Base-by-base conservation (phyloP, 2,329 filamentous ascomycete genomes). In the Arachnomyces sp. region DNA sequence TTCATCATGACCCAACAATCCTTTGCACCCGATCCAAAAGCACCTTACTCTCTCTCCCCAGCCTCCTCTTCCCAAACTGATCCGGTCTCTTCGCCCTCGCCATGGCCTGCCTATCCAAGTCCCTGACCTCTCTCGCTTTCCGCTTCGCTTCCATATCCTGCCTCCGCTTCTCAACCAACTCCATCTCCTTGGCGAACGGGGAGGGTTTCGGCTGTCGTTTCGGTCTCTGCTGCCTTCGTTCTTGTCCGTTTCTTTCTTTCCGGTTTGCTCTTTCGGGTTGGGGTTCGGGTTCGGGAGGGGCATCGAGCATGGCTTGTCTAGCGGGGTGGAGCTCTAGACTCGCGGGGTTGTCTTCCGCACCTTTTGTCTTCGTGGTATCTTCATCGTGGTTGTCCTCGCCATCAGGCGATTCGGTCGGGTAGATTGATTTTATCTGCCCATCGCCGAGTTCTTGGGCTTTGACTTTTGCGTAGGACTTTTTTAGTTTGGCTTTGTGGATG, bases 401-500 rank as follows among this genome's bases (percentile, higher is more conserved):
- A 36, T 61, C 51, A 42, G 54, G 48, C 50, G 56, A 47, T 35
- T 51, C 49, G 34, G 40, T 51, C 38, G 45, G 44, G 51, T 67
- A 55, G 49, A 61, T 45, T 44, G 66, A 53, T 53, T 55, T 59
- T 33, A 48, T 44, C 8, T 31, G 52, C 7, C 52, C 46, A 18
- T 51, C 52, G 29, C 57, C 52, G 30, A 68, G 61, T 57, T 78
- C 72, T 34, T 69, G 67, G 31, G 79, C 80, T 63, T 89, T 90
- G 48, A 95, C 71, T 64, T 95, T 95, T 47, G 84, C 84, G 59
- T 95, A 95, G 31, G 84, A 78, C 64, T 95, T 94, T 66, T 90
- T 92, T 47, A 95, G 74, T 65, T 95, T 95, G 45, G 89, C 88
- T 62, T 92, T 93, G 62, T 88, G 79, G 54, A 96, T 95, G 41